Evolutionary conservation across 2,329 filamentous ascomycete species (phyloP).

Genomic region (Pestalotiopsis sp.): DNA sequence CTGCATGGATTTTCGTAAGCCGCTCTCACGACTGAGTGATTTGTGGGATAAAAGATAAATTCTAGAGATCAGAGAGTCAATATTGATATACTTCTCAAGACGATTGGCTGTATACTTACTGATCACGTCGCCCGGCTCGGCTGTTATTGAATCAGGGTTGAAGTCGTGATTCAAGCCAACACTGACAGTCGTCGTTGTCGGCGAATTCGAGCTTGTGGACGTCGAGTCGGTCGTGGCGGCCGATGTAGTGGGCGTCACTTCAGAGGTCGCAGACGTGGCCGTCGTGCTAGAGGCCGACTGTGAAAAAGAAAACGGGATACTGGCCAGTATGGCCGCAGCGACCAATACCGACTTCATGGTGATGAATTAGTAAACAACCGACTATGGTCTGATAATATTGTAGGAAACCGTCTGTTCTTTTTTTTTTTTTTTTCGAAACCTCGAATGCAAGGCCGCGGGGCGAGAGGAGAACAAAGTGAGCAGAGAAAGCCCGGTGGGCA

Average conservation of each 20-base stretch:
- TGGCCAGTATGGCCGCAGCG: not conserved
- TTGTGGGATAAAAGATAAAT: constrained; percentile 3
- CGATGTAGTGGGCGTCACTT: not conserved
- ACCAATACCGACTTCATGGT: constrained; percentile 6
- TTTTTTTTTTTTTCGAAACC: not conserved
- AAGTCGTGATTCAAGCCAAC: constrained; percentile 6
- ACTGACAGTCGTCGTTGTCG: not conserved
- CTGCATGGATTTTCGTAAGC: constrained; percentile 2
- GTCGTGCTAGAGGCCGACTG: not conserved
- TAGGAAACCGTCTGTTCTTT: not conserved
- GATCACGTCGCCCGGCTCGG: not conserved
- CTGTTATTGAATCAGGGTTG: not conserved
- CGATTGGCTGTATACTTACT: not conserved
- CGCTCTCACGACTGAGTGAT: constrained; percentile 5
- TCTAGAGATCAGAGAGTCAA: not conserved
- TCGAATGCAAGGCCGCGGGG: not conserved
- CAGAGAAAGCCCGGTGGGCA: not conserved
- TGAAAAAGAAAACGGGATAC: not conserved
- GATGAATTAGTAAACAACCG: not conserved
- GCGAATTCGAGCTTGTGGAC: not conserved
- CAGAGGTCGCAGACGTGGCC: not conserved
- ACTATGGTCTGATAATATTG: not conserved
- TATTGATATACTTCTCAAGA: not conserved
- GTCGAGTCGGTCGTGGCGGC: not conserved
- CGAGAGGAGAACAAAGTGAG: not conserved